A percentile compares a stretch with the other conserved stretches of the same genome.
Evolutionary conservation across 1,284 basidiomycete genomes (phyloP).

Genomic region (Leccinum pachyderme): DNA sequence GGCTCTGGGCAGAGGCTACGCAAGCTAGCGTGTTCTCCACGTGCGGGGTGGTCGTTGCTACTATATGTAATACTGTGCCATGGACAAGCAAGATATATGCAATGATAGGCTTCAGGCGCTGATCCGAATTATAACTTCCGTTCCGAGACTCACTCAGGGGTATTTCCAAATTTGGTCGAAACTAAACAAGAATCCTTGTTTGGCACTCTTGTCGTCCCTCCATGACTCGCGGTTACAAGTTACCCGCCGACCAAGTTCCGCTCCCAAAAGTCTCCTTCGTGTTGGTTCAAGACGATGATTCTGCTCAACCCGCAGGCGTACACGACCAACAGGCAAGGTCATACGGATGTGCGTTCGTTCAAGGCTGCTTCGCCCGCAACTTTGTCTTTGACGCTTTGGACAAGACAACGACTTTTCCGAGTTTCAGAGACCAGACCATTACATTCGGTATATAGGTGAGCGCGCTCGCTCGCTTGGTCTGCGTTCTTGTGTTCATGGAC

Average conservation of each 20-base stretch:
- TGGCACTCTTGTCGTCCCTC: neutral
- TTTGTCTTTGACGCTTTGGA: conserved; percentile 8
- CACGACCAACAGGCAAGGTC: conserved; percentile 52
- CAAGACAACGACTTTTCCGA: conserved; percentile 79
- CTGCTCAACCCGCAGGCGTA: conserved; percentile 53
- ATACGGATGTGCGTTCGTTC: conserved; percentile 54
- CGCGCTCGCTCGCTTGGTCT: neutral
- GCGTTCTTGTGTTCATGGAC: conserved; percentile 7
- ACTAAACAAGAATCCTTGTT: neutral
- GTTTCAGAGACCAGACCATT: conserved; percentile 78
- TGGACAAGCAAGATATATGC: conserved; percentile 7
- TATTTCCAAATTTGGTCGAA: conserved; percentile 8
- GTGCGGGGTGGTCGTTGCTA: neutral
- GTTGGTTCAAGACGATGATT: conserved; percentile 56
- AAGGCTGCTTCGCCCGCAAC: neutral
- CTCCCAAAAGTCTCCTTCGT: conserved; percentile 64
- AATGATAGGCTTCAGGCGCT: neutral
- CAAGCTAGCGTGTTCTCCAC: conserved; percentile 4
- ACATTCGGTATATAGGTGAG: conserved; percentile 87
- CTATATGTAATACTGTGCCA: conserved; percentile 22
- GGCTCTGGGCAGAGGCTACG: conserved; percentile 2
- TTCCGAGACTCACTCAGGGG: neutral
- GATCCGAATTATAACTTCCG: conserved; percentile 8
- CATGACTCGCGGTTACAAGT: conserved; percentile 40
- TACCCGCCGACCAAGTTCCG: conserved; percentile 35